Evolutionary conservation across 371 early-diverging fungal species (phyloP).

Genomic region (Sporodiniella umbellata): DNA sequence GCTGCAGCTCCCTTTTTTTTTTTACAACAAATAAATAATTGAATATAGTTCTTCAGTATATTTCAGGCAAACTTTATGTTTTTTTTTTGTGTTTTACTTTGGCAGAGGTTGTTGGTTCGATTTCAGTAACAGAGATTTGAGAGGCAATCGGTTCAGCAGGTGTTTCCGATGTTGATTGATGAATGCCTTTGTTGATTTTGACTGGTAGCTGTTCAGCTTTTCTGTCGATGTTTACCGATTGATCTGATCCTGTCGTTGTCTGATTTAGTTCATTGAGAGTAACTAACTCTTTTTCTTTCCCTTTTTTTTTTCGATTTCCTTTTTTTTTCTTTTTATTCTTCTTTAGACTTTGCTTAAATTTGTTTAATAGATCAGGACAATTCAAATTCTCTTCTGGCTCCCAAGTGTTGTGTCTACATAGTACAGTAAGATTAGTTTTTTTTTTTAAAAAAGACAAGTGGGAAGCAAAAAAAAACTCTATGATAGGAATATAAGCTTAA

Average conservation of each 20-base stretch:
- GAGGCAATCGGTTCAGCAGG: too few relatives aligned
- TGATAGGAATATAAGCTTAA: background rate
- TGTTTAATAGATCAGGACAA: background rate
- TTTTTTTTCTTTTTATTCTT: background rate
- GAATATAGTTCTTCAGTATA: too few relatives aligned
- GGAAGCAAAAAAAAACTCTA: slow-evolving; percentile 2
- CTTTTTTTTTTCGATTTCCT: background rate
- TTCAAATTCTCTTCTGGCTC: slow-evolving; percentile 4
- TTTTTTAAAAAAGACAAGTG: background rate
- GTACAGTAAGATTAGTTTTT: background rate
- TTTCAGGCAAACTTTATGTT: too few relatives aligned
- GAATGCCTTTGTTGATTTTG: too few relatives aligned
- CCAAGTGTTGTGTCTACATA: slow-evolving; percentile 3
- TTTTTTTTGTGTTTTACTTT: too few relatives aligned
- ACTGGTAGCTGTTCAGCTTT: too few relatives aligned
- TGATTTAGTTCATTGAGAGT: too few relatives aligned
- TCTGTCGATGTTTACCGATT: background rate
- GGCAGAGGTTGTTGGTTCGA: too few relatives aligned
- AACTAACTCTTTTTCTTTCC: background rate
- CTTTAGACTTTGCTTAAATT: background rate
- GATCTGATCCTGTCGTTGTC: background rate
- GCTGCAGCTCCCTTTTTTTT: too few relatives aligned
- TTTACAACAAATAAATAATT: too few relatives aligned
- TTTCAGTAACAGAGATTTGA: too few relatives aligned
- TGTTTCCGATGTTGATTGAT: too few relatives aligned